These are phyloP conservation scores for Rhododendron vialii DNA, from an alignment of 148 eudicot species.

Conservation along the genomic window DNA sequence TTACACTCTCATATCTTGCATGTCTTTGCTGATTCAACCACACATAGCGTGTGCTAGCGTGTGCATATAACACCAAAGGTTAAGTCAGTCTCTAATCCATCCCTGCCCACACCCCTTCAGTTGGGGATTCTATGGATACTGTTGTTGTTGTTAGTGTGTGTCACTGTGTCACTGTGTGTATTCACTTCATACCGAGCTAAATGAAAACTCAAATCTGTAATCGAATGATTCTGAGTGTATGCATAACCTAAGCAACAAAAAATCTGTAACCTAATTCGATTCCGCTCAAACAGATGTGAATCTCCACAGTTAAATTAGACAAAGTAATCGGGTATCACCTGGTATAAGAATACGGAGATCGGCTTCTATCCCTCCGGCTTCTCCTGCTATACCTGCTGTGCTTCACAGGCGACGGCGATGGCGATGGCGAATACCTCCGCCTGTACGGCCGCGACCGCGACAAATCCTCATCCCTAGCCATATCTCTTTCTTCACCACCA, in stretches of 20 bases:
- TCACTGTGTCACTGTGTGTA: not conserved
- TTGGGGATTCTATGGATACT: not conserved
- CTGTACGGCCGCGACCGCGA: constrained; percentile 60
- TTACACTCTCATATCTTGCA: not conserved
- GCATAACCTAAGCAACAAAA: not conserved
- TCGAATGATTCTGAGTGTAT: not conserved
- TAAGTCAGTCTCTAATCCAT: not conserved
- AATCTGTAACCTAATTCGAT: not conserved
- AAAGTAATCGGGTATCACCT: constrained; percentile 61
- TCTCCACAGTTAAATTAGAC: not conserved
- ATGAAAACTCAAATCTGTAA: not conserved
- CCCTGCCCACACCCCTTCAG: not conserved
- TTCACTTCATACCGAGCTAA: not conserved
- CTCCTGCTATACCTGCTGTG: constrained; percentile 46
- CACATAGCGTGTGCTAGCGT: not conserved
- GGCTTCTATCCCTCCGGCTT: constrained; percentile 67
- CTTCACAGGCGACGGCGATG: constrained; percentile 29
- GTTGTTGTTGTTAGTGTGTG: not conserved
- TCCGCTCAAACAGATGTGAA: not conserved
- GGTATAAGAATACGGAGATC: constrained; percentile 70
- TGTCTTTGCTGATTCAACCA: not conserved
- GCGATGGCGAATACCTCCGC: constrained; percentile 51
- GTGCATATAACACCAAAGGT: not conserved
- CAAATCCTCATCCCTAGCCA: constrained; percentile 67
- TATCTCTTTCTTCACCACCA: constrained; percentile 21